Evolutionary conservation across 73 alveolate species (phyloP).

Genomic region (Symbiodinium natans): DNA sequence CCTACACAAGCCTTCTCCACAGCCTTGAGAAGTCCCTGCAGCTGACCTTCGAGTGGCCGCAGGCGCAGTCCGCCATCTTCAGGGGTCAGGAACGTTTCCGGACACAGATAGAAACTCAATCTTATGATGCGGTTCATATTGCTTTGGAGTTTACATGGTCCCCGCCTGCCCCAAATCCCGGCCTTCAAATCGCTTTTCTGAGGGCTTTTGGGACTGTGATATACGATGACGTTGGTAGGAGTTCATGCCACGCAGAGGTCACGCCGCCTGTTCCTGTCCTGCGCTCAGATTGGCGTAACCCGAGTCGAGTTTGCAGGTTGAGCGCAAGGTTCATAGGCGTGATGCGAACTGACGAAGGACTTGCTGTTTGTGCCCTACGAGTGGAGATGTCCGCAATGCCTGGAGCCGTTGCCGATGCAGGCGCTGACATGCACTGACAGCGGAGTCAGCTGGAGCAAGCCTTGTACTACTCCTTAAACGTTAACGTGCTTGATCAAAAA

Average conservation of each 20-base stretch:
- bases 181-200: too few species aligned
- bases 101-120: too few species aligned
- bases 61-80: background rate
- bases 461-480: too few species aligned
- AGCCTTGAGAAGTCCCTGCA: background rate
- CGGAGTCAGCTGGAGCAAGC: too few species aligned
- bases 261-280: background rate
- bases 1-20: background rate
- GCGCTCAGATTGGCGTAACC: background rate
- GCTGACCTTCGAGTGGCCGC: constrained; percentile 20
- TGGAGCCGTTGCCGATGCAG: background rate
- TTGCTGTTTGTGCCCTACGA: background rate
- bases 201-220: too few species aligned
- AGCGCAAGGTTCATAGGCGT: too few species aligned
- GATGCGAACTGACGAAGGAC: background rate
- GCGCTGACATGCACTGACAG: background rate
- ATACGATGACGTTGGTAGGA: too few species aligned
- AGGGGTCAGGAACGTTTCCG: background rate
- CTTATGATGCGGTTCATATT: too few species aligned
- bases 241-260: background rate
- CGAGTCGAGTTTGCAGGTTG: background rate
- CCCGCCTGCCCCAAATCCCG: too few species aligned
- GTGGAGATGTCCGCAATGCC: background rate
- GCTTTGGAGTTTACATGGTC: too few species aligned
- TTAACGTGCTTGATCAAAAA: too few species aligned